phyloP scores from a whole-genome alignment of 2,329 filamentous ascomycete genomes.

The Aaosphaeria arxii region DNA sequence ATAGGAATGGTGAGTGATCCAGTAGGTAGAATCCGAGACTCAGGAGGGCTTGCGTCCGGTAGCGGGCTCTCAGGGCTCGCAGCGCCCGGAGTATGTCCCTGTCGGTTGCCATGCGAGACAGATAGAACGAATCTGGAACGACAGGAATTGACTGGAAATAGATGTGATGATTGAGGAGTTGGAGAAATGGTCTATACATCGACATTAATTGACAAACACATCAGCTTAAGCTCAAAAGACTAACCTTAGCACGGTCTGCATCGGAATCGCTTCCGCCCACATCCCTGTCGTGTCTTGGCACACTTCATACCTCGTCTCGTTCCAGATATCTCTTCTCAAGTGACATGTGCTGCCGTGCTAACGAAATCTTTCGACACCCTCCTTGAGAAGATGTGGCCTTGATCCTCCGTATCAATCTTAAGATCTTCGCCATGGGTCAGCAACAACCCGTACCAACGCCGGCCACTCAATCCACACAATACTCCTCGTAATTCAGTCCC shows the following conservation, averaged over 20 bases:
- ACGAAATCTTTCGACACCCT: too few relatives aligned
- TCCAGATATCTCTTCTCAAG: too few relatives aligned
- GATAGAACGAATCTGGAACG: too few relatives aligned
- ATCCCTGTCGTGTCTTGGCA: not conserved
- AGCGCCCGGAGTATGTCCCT: not conserved
- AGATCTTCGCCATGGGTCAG: slow-evolving; percentile 1
- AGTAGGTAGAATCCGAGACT: slow-evolving; percentile 2
- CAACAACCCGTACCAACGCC: not conserved
- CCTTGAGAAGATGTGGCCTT: too few relatives aligned
- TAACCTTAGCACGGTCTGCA: not conserved
- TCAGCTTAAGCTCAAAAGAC: too few relatives aligned
- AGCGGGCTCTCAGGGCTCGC: not conserved
- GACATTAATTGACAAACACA: too few relatives aligned
- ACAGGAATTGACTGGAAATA: too few relatives aligned
- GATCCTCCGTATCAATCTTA: too few relatives aligned
- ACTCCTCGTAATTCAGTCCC: slow-evolving; percentile 14
- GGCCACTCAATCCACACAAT: slow-evolving; percentile 10
- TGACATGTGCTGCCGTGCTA: too few relatives aligned
- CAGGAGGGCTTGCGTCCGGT: slow-evolving; percentile 1
- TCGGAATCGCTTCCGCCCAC: not conserved
- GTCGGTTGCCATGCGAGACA: not conserved
- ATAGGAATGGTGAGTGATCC: not conserved
- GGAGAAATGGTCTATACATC: too few relatives aligned
- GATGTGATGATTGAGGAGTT: too few relatives aligned
- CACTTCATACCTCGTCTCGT: too few relatives aligned